phyloP scores from a whole-genome alignment of 257 asterid species.

The Scutellaria baicalensis region DNA sequence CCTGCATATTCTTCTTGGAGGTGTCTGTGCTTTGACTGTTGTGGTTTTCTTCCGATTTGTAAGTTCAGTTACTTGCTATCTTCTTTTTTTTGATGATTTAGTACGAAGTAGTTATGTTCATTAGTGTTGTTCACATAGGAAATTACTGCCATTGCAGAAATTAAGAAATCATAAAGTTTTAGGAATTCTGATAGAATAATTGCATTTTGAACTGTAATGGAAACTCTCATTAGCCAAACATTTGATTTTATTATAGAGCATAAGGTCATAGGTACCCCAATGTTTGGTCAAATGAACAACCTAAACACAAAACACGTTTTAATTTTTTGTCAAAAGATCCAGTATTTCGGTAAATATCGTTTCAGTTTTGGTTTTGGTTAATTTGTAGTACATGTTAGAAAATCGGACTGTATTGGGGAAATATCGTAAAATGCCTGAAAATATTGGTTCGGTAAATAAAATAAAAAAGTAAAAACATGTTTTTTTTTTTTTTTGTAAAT shows the following conservation, averaged over 20 bases:
- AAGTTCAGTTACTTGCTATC: slow-evolving; percentile 36
- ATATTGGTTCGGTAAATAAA: no score
- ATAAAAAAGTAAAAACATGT: no score
- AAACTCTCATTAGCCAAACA: neutral
- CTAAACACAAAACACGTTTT: no score
- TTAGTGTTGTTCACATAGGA: neutral
- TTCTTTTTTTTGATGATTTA: neutral
- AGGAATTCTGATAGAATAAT: neutral
- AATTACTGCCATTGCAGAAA: neutral
- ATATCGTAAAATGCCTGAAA: no score
- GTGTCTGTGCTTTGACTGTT: slow-evolving; percentile 82
- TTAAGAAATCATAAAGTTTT: neutral
- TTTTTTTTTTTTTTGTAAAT: no score
- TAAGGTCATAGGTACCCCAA: no score
- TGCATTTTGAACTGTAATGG: neutral
- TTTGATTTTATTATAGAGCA: neutral
- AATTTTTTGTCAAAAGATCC: no score
- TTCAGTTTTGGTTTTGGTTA: no score
- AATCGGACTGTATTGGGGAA: no score
- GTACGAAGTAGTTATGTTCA: slow-evolving; percentile 10
- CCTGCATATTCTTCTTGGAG: slow-evolving; percentile 90
- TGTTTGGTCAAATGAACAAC: no score
- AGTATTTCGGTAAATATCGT: no score
- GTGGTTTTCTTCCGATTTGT: slow-evolving; percentile 90
- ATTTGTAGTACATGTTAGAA: no score